Evolutionary conservation across 768 basidiomycete genomes (phyloP), one percentile per base, ranked within the genome.

Genomic region (Tylopilus vinaceipallidus): DNA sequence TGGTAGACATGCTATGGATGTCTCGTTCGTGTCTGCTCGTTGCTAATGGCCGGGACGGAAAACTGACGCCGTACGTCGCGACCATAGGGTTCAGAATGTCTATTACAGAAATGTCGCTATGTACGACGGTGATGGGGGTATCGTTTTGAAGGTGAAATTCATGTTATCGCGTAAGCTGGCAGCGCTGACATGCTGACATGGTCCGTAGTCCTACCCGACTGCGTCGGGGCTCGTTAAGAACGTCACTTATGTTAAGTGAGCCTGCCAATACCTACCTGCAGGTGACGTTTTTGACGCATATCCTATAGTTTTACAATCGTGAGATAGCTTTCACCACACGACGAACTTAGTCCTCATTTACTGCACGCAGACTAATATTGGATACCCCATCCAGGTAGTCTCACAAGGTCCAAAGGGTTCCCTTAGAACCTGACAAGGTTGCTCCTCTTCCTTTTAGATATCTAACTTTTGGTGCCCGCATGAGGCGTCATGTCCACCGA

Each of bases 181-280:
- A 26, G 17, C 5, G 13, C 34, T 50, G 35, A 55, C 23, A 19
- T 6, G 8, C 13, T 30, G 27, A 17, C 13, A n/a, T n/a, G 27
- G 19, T n/a, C 11, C 16, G 24, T 43, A 55, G 53, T 55, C 54
- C 9, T 56, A 36, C 19, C 42, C 54, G 12, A 26, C 45, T 14
- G 47, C 54, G 0, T 45, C 45, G 6, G 58, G 59, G 1, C 1
- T 57, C 20, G 33, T 57, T 38, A 12, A 42, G 13, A 57, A 57
- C 19, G 16, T 6, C n/a, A 59, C 50, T 10, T 57, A 50, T 13
- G 49, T 35, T 27, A 34, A 60, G 46, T 54, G 19, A 50, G 54
- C 45, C 13, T 19, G 22, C 2, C 20, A 4, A 5, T 39, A 2
- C 12, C 14, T 17, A 12, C 16, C 12, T 12, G 10, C 17, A n/a